phyloP scores from a whole-genome alignment of 1,284 basidiomycete genomes.

The Trametes sp. region DNA sequence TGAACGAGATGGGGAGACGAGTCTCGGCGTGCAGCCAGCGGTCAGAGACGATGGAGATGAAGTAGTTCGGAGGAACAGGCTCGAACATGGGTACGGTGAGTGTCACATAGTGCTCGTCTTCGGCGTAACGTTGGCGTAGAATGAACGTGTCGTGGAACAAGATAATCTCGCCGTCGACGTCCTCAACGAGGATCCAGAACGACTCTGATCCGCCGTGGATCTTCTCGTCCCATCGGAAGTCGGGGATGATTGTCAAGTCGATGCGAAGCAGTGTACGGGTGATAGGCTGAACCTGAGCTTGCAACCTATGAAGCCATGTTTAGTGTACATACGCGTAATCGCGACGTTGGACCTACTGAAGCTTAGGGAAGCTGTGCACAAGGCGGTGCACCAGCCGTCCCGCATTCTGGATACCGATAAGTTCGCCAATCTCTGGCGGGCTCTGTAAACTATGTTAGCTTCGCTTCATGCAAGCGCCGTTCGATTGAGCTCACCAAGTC shows the following conservation, averaged over 20 bases:
- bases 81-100: slow-evolving; percentile 97
- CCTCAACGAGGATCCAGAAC: slow-evolving; percentile 95
- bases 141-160: slow-evolving; percentile 95
- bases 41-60: slow-evolving; percentile 94
- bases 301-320: slow-evolving; percentile 58
- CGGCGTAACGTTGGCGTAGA: slow-evolving; percentile 89
- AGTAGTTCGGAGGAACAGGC: slow-evolving; percentile 97
- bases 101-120: slow-evolving; percentile 93
- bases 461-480: neutral
- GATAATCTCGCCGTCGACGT: slow-evolving; percentile 96
- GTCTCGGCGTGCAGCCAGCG: slow-evolving; percentile 97
- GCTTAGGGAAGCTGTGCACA: slow-evolving; percentile 96
- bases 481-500: slow-evolving; percentile 65
- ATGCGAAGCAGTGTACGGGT: slow-evolving; percentile 89
- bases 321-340: neutral
- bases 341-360: slow-evolving; percentile 67
- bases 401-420: slow-evolving; percentile 93
- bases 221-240: slow-evolving; percentile 98
- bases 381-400: slow-evolving; percentile 93
- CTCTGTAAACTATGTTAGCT: slow-evolving; percentile 44
- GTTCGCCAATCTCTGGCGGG: slow-evolving; percentile 90
- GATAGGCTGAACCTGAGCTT: slow-evolving; percentile 94
- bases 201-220: slow-evolving; percentile 89
- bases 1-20: slow-evolving; percentile 95
- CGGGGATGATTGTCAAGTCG: slow-evolving; percentile 91